Evolutionary conservation across 495 filamentous ascomycete genomes (phyloP).

Genomic region (Thermothielavioides terrestris): DNA sequence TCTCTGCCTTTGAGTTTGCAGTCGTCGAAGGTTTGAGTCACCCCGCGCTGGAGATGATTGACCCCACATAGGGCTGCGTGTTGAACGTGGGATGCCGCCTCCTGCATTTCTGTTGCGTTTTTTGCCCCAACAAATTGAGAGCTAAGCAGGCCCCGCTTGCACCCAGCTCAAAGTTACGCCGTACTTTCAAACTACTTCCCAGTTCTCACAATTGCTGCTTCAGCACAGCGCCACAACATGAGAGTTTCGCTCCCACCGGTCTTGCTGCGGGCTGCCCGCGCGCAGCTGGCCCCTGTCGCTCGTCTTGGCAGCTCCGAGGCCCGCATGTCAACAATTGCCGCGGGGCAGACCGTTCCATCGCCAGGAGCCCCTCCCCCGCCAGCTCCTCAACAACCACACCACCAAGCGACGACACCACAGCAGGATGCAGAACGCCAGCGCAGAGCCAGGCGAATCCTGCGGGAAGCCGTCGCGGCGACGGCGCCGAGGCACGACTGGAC

Average conservation of each 20-base stretch:
- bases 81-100: background rate
- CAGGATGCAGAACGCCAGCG: constrained; percentile 1
- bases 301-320: background rate
- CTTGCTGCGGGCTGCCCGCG: background rate
- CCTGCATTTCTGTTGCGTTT: background rate
- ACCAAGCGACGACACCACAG: background rate
- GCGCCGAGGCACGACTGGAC: constrained; percentile 65
- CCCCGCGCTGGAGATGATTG: background rate
- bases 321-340: constrained; percentile 4
- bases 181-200: too few relatives aligned
- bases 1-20: background rate
- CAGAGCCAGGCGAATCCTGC: constrained; percentile 16
- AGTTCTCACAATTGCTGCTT: too few relatives aligned
- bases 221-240: background rate
- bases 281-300: background rate
- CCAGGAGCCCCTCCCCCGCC: background rate
- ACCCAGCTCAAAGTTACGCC: too few relatives aligned
- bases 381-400: background rate
- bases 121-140: constrained; percentile 5
- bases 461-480: constrained; percentile 46
- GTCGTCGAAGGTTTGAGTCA: background rate
- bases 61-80: constrained; percentile 7
- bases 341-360: background rate
- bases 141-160: background rate
- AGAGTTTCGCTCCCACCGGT: background rate